Evolutionary conservation across 108 stramenopile species (phyloP).

Genomic region (Fragilariopsis cylindrus): DNA sequence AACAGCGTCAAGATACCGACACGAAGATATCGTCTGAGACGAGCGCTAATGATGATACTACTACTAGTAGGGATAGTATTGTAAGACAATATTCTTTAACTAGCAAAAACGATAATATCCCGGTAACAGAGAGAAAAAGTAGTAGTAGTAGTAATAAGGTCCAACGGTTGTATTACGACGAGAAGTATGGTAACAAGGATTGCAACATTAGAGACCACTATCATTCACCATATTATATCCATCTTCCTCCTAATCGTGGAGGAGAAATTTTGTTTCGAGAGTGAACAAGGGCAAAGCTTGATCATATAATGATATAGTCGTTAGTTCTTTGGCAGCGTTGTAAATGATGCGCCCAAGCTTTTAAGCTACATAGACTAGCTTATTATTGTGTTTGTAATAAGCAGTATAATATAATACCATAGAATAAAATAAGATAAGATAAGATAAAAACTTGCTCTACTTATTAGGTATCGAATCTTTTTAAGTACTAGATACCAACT

Average conservation of each 20-base stretch:
- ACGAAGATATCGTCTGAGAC: neutral
- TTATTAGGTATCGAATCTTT: no score
- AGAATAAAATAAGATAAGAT: no score
- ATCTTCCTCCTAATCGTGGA: constrained; percentile 15
- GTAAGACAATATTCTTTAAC: no score
- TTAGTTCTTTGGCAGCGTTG: constrained; percentile 1
- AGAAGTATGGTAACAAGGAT: neutral
- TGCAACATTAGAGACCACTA: neutral
- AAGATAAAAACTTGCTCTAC: no score
- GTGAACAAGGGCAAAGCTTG: neutral
- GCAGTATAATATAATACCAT: no score
- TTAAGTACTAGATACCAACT: no score
- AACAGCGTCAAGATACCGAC: constrained; percentile 13
- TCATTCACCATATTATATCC: neutral
- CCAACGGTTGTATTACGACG: neutral
- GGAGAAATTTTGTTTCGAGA: constrained; percentile 16
- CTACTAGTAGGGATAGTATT: no score
- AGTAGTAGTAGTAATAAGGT: neutral
- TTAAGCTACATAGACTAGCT: no score
- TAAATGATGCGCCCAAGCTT: neutral
- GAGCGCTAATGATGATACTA: neutral
- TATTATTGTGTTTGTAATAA: no score
- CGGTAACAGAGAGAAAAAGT: no score
- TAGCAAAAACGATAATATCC: no score
- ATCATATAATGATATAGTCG: no score